Evolutionary conservation across 345 rosid genomes (phyloP).

Genomic region (Hibiscus trionum): DNA sequence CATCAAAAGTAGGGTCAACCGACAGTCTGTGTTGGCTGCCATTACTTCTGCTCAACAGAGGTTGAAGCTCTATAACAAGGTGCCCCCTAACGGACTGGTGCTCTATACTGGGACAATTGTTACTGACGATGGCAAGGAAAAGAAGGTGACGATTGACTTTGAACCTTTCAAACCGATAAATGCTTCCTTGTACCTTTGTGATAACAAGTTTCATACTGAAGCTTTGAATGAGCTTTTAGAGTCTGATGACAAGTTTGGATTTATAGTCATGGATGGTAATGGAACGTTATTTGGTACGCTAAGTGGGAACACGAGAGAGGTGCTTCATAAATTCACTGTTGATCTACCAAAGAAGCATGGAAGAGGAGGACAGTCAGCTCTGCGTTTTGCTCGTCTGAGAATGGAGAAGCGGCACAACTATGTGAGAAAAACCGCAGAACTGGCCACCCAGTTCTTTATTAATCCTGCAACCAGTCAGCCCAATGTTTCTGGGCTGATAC

Average conservation of each 20-base stretch:
- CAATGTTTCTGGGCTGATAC: constrained; percentile 79
- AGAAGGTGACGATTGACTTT: constrained; percentile 86
- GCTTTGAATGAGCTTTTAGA: not conserved
- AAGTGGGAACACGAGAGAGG: constrained; percentile 89
- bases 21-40: constrained; percentile 90
- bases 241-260: not conserved
- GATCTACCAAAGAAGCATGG: constrained; percentile 95
- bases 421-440: constrained; percentile 92
- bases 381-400: constrained; percentile 87
- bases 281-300: constrained; percentile 86
- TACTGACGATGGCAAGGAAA: constrained; percentile 84
- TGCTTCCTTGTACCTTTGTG: constrained; percentile 82
- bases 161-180: constrained; percentile 93
- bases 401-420: constrained; percentile 94
- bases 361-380: constrained; percentile 96
- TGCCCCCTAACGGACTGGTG: constrained; percentile 86
- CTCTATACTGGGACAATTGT: constrained; percentile 86
- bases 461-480: constrained; percentile 94
- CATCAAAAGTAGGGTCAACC: constrained; percentile 87
- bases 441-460: constrained; percentile 84
- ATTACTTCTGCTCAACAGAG: constrained; percentile 95
- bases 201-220: constrained; percentile 25
- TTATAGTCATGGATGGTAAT: constrained; percentile 64
- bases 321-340: constrained; percentile 80
- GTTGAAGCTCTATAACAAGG: constrained; percentile 81